phyloP scores from a whole-genome alignment of 768 basidiomycete genomes.

The Mycena belliarum region DNA sequence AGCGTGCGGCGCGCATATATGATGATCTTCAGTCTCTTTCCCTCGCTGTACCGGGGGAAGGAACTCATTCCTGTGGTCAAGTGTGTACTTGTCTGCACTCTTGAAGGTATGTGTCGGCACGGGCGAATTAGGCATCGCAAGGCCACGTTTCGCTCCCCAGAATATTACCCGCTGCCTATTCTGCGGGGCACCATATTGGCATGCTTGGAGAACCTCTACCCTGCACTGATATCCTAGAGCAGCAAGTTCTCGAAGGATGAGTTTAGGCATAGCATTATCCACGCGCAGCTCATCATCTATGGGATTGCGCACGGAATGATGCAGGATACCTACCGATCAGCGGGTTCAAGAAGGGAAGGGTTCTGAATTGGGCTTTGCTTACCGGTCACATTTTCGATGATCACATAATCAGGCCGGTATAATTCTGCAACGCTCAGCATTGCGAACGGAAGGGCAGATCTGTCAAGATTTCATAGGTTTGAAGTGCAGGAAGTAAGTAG shows the following conservation, averaged over 20 bases:
- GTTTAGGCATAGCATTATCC: constrained; percentile 63
- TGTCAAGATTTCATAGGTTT: constrained; percentile 25
- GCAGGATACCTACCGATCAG: constrained; percentile 41
- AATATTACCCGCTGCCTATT: constrained; percentile 67
- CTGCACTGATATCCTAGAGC: constrained; percentile 71
- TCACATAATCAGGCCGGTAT: constrained; percentile 61
- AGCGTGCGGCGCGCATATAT: constrained; percentile 62
- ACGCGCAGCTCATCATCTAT: constrained; percentile 36
- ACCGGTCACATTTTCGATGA: constrained; percentile 71
- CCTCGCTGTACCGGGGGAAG: constrained; percentile 41
- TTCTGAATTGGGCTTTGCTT: too few species aligned
- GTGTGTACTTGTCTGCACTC: constrained; percentile 32
- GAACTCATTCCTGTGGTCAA: constrained; percentile 45
- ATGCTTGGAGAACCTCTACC: constrained; percentile 67
- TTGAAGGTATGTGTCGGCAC: constrained; percentile 58
- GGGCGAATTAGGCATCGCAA: constrained; percentile 62
- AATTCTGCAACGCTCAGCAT: constrained; percentile 73
- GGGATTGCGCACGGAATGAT: constrained; percentile 46
- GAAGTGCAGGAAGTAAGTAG: not conserved
- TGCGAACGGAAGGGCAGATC: constrained; percentile 64
- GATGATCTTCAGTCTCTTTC: constrained; percentile 32
- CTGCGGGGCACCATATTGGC: constrained; percentile 74
- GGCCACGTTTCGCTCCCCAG: constrained; percentile 60
- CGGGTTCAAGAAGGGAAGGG: too few species aligned
- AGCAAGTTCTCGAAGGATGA: constrained; percentile 58